Evolutionary conservation across 2,329 filamentous ascomycete species (phyloP), one percentile per base, ranked within the genome.

Genomic region (Huntiella decipiens): DNA sequence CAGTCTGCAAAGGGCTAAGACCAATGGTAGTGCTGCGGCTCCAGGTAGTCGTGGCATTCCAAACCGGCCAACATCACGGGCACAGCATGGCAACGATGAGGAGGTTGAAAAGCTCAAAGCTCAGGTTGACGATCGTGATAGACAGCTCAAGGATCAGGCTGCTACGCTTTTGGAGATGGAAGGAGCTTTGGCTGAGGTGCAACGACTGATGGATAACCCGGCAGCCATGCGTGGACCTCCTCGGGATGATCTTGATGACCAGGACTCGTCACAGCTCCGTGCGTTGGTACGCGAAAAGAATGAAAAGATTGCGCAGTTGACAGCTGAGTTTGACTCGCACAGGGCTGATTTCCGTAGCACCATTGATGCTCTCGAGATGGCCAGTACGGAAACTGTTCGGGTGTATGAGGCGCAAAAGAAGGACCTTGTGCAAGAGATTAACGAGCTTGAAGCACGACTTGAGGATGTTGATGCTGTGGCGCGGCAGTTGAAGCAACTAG

Each of bases 341-440:
- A 74, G 91, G 49, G 88, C 91, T 13, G 91, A 98, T 60, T 98
- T 98, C 63, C 72, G 91, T 53, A 94, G 84, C 60, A 98, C 91
- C 13, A 91, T 98, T 51, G 91, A 98, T 62, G 94, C 88, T 0
- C 68, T 98, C 43, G 91, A 98, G 61, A 74, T 96, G 65, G 92
- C 91, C 2, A 93, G 86, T 57, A 82, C 86, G 0, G 91, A 98
- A 64, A 98, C 91, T 0, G 82, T 95, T 62, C 74, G 88, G 19
- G 88, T 98, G 11, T 98, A 98, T 58, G 91, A 98, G 59, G 82
- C 85, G 60, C 82, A 84, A 62, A 83, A 96, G 51, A 81, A 87
- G 55, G 83, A 86, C 55, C 63, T 98, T 36, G 73, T 91, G 62
- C 73, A 79, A 49, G 87, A 96, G 55, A 70, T 94, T 22, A 74